Conservation (phyloP, 495 filamentous ascomycete species). For the Hyphodiscus hymeniophilus region DNA sequence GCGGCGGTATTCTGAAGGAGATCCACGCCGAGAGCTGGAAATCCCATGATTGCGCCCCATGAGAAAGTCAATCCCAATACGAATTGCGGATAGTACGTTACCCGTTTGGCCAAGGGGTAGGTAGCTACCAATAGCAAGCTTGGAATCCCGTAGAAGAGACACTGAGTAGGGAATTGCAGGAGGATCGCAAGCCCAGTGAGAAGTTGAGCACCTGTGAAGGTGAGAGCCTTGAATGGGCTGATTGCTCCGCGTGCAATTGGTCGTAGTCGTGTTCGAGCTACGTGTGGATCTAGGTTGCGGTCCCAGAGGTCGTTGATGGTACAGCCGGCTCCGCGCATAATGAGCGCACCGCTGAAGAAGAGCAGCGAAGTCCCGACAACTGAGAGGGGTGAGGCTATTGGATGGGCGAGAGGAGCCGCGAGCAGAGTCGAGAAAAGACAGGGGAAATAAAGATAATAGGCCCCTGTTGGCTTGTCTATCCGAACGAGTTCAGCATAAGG, state of each 20-base stretch:
- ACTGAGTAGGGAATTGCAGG: conserved; percentile 75
- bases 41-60: conserved; percentile 96
- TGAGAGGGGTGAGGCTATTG: conserved; percentile 47
- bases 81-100: conserved; percentile 91
- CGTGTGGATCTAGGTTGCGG: conserved; percentile 82
- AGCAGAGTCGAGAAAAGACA: conserved; percentile 84
- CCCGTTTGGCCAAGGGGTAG: conserved; percentile 88
- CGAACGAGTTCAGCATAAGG: conserved; percentile 92
- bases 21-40: conserved; percentile 83
- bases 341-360: conserved; percentile 80
- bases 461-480: conserved; percentile 89
- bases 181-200: conserved; percentile 74
- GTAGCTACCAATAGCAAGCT: conserved; percentile 70
- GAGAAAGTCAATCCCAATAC: conserved; percentile 90
- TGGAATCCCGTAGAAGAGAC: conserved; percentile 82
- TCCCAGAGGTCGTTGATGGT: conserved; percentile 98
- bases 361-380: conserved; percentile 59
- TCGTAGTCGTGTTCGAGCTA: conserved; percentile 76
- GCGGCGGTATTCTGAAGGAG: conserved; percentile 58
- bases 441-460: conserved; percentile 93
- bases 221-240: conserved; percentile 60
- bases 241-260: conserved; percentile 85
- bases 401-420: conserved; percentile 50
- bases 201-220: conserved; percentile 77
- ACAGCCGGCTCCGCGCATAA: conserved; percentile 98